Conservation (phyloP, 2,329 filamentous ascomycete genomes). For the Colletotrichum filicis region DNA sequence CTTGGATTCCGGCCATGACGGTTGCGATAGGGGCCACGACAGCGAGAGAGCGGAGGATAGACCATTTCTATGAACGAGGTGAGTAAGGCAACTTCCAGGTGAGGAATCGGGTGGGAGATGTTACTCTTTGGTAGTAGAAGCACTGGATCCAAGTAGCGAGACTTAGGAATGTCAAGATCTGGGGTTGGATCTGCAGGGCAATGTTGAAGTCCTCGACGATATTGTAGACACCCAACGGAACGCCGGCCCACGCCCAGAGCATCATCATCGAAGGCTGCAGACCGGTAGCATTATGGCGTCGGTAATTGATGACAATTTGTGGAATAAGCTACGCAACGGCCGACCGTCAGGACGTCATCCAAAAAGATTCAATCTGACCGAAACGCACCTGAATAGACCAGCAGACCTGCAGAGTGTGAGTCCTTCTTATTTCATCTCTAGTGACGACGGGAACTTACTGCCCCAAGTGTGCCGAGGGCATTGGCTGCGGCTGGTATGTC, state of each 20-base stretch:
- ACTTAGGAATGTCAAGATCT: constrained; percentile 55
- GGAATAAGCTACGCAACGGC: constrained; percentile 65
- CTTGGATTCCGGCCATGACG: constrained; percentile 69
- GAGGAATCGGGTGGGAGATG: constrained; percentile 34
- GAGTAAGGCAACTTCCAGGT: background rate
- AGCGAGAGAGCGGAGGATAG: constrained; percentile 56
- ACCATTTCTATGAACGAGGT: constrained; percentile 58
- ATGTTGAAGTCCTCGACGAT: constrained; percentile 54
- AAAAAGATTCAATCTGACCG: background rate
- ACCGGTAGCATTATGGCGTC: constrained; percentile 72
- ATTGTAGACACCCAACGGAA: constrained; percentile 69
- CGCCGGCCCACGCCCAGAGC: constrained; percentile 74
- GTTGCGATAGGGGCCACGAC: constrained; percentile 62
- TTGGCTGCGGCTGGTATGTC: constrained; percentile 66
- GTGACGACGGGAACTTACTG: constrained; percentile 50
- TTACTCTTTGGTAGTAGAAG: constrained; percentile 53
- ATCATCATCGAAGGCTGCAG: constrained; percentile 79
- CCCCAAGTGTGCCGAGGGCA: constrained; percentile 68
- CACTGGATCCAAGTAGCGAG: constrained; percentile 56
- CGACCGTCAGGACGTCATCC: background rate
- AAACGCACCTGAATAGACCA: constrained; percentile 71
- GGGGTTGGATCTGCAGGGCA: constrained; percentile 54
- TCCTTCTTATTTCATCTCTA: background rate
- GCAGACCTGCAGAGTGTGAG: constrained; percentile 55
- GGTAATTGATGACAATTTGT: constrained; percentile 76